Conservation (phyloP, 1,284 basidiomycete species). For the Sparassis latifolia region DNA sequence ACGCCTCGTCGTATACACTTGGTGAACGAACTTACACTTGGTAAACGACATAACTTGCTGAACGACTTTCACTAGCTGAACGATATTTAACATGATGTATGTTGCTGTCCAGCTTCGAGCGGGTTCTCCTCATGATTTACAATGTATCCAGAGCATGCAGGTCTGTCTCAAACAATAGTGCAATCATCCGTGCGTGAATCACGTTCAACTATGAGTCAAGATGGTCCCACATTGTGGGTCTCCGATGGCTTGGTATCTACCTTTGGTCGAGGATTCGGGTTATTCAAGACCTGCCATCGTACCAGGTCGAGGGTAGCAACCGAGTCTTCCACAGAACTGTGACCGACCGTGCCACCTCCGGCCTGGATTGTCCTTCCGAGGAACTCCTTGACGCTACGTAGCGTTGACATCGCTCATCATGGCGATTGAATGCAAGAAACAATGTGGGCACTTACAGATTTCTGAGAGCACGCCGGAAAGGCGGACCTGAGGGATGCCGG, state of each 20-base stretch:
- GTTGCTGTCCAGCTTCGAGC: no score
- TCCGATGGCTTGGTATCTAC: neutral
- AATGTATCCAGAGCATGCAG: no score
- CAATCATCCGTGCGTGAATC: no score
- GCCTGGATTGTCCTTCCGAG: constrained; percentile 74
- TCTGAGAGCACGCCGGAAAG: constrained; percentile 72
- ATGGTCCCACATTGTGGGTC: neutral
- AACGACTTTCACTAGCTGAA: no score
- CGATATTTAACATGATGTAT: no score
- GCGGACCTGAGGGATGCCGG: constrained; percentile 73
- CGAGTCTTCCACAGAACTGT: constrained; percentile 83
- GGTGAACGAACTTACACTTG: neutral
- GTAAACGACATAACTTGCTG: no score
- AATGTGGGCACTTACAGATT: constrained; percentile 55
- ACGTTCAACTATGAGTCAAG: neutral
- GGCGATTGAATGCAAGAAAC: neutral
- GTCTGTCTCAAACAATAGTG: no score
- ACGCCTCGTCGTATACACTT: constrained; percentile 7
- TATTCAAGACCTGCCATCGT: constrained; percentile 62
- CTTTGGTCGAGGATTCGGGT: constrained; percentile 33
- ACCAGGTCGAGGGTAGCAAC: constrained; percentile 80
- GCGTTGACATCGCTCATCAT: neutral
- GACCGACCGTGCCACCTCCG: constrained; percentile 65
- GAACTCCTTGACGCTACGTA: constrained; percentile 66
- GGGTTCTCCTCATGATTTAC: no score